These are phyloP conservation scores for Orychophragmus violaceus DNA, from an alignment of 345 rosid genomes.

Conservation along the genomic window DNA sequence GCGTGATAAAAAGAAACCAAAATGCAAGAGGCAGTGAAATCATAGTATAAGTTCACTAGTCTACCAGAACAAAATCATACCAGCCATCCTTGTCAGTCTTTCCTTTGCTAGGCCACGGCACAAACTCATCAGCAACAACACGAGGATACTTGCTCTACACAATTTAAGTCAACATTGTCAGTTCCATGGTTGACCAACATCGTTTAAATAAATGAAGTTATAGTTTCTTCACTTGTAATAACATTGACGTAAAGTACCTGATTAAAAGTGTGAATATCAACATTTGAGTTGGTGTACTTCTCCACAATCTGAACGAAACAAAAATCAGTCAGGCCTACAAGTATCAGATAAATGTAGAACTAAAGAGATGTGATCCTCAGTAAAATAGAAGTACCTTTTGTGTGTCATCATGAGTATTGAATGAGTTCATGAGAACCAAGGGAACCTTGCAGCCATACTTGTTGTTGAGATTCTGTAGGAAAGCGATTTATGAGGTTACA, in stretches of 20 bases:
- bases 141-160: constrained; percentile 94
- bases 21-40: not conserved
- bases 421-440: constrained; percentile 91
- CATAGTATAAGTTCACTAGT: not conserved
- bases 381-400: constrained; percentile 44
- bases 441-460: constrained; percentile 87
- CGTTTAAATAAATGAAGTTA: not conserved
- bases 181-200: constrained; percentile 33
- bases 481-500: not conserved
- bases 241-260: constrained; percentile 61
- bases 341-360: not conserved
- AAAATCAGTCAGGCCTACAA: not conserved
- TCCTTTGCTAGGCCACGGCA: constrained; percentile 83
- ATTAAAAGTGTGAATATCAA: constrained; percentile 81
- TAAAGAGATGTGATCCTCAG: not conserved
- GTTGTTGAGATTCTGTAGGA: constrained; percentile 58
- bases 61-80: constrained; percentile 35
- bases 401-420: constrained; percentile 95
- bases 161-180: not conserved
- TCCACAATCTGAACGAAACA: constrained; percentile 55
- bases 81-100: constrained; percentile 86
- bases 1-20: not conserved
- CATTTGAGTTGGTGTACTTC: constrained; percentile 64
- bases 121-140: constrained; percentile 63
- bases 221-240: constrained; percentile 29